phyloP scores from a whole-genome alignment of 1,139 yeast species.

The Pichia sp. region DNA sequence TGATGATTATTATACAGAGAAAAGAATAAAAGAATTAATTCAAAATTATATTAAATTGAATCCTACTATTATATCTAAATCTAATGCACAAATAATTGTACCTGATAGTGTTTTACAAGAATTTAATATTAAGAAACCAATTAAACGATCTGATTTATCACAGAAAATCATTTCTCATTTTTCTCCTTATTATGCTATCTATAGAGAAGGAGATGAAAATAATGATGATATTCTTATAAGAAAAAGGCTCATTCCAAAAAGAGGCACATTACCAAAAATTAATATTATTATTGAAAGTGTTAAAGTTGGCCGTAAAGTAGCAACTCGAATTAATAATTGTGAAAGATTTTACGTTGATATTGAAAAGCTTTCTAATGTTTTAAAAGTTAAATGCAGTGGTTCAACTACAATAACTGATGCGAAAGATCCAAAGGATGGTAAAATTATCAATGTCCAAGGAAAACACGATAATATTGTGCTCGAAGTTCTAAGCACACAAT shows the following conservation, averaged over 20 bases:
- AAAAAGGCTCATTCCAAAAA: conserved; percentile 34
- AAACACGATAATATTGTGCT: conserved; percentile 65
- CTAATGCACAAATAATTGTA: conserved; percentile 44
- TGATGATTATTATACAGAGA: conserved; percentile 41
- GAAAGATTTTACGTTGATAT: conserved; percentile 66
- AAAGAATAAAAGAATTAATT: conserved; percentile 48
- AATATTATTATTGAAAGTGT: conserved; percentile 61
- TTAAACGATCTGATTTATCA: conserved; percentile 42
- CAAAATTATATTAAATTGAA: conserved; percentile 47
- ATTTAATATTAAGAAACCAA: conserved; percentile 21
- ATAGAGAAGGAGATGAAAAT: conserved; percentile 38
- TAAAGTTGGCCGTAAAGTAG: conserved; percentile 74
- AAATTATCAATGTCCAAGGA: conserved; percentile 83
- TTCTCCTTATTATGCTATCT: conserved; percentile 44
- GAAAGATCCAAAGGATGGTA: conserved; percentile 34
- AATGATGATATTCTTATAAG: conserved; percentile 13
- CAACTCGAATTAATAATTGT: conserved; percentile 65
- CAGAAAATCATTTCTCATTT: conserved; percentile 8
- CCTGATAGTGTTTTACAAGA: conserved; percentile 44
- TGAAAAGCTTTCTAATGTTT: conserved; percentile 56
- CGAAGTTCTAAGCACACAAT: conserved; percentile 49
- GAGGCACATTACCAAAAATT: conserved; percentile 66
- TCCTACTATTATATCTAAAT: conserved; percentile 40
- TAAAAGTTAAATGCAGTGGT: conserved; percentile 81
- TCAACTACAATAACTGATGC: conserved; percentile 65